A percentile compares a stretch with the other conserved stretches of the same genome.
Evolutionary conservation across 345 rosid genomes (phyloP).

Genomic region (Corchorus capsularis): DNA sequence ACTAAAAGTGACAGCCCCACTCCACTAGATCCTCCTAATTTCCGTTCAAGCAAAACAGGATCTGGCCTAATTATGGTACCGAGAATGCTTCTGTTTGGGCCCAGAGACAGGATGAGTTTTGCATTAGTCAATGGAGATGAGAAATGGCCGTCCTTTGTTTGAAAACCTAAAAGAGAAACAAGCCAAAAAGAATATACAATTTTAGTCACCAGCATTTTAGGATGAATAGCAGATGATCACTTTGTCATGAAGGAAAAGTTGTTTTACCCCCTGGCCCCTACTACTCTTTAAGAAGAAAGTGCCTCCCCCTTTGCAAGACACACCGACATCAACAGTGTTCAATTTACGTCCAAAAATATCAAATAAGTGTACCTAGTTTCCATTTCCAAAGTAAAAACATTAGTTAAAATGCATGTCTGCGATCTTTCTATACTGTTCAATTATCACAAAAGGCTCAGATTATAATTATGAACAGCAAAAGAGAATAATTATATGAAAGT

Average conservation of each 20-base stretch:
- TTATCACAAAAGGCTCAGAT: background rate
- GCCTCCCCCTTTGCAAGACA: slow-evolving; percentile 70
- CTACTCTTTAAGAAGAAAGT: slow-evolving; percentile 69
- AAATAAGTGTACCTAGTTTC: slow-evolving; percentile 87
- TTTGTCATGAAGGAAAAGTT: background rate
- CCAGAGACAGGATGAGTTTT: slow-evolving; percentile 55
- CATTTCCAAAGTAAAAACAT: slow-evolving; percentile 26
- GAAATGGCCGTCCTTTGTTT: slow-evolving; percentile 59
- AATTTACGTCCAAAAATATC: slow-evolving; percentile 85
- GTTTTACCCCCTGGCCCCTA: slow-evolving; percentile 80
- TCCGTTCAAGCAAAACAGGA: slow-evolving; percentile 64
- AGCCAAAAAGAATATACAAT: slow-evolving; percentile 10
- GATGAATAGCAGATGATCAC: slow-evolving; percentile 8
- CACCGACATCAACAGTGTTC: slow-evolving; percentile 79
- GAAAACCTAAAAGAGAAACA: slow-evolving; percentile 50
- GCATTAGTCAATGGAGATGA: slow-evolving; percentile 83
- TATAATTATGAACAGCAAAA: background rate
- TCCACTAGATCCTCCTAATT: slow-evolving; percentile 79
- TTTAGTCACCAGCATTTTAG: background rate
- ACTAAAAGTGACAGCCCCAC: slow-evolving; percentile 64
- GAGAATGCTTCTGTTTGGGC: slow-evolving; percentile 79
- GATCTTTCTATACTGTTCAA: background rate
- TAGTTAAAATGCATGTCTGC: background rate
- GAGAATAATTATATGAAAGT: background rate
- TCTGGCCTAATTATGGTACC: slow-evolving; percentile 92